These are phyloP conservation scores for Parmales sp. DNA, from an alignment of 108 stramenopile species.

Conservation along the genomic window DNA sequence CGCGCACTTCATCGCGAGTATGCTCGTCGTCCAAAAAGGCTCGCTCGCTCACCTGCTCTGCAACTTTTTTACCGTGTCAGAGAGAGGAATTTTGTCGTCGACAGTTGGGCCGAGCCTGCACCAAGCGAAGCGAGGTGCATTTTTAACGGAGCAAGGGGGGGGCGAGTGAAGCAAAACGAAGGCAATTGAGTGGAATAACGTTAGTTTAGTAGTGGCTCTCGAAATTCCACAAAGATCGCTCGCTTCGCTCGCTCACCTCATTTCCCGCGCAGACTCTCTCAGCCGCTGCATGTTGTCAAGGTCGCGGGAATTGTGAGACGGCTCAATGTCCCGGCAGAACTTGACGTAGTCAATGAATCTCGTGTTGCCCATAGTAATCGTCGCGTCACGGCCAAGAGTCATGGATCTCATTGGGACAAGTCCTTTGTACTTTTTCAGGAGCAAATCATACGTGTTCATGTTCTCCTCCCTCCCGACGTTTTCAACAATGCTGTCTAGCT, in stretches of 20 bases:
- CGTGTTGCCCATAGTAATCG: background rate
- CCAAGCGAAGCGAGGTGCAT: no score
- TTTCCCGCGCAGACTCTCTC: background rate
- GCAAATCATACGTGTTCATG: background rate
- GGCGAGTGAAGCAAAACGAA: no score
- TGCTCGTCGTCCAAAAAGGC: no score
- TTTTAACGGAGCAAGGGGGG: no score
- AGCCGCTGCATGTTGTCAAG: slow-evolving; percentile 8
- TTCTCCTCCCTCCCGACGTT: background rate
- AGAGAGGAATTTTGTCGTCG: slow-evolving; percentile 4
- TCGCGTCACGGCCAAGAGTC: background rate
- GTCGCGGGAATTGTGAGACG: background rate
- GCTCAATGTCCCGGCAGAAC: slow-evolving; percentile 12
- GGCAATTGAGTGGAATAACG: no score
- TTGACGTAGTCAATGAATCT: slow-evolving; percentile 3
- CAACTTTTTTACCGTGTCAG: background rate
- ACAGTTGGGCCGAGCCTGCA: background rate
- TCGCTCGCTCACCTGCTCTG: background rate
- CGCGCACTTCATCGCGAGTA: no score
- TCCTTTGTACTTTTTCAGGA: background rate
- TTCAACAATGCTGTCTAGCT: background rate
- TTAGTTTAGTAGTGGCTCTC: no score
- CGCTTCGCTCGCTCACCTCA: no score
- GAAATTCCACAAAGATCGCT: no score
- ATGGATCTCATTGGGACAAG: background rate